Base-by-base conservation (phyloP, 306 rosid genomes). In the Corylus americana region DNA sequence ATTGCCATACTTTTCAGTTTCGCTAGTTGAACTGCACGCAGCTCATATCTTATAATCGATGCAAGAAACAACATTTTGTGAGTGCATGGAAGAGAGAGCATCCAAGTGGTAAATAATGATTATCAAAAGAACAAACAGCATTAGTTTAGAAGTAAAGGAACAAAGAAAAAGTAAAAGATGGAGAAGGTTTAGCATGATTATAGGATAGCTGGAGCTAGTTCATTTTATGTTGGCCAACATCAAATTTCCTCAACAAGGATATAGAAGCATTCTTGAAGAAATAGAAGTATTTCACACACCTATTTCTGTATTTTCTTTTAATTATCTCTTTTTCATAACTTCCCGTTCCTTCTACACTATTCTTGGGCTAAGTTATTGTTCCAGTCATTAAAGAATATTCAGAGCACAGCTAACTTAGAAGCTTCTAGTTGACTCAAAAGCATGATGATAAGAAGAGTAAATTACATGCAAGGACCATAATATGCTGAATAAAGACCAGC, bases 41-140 rank as follows among this genome's bases (percentile, higher is more conserved):
- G 90, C 87, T 94, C 98, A 12, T 92, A 94, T 85, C 97, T 94
- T 90, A 79, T 81, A 70, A 58, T 17, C 71, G 55, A 71, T 75
- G 54, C 72, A 64, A 55, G 37, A 78, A 16, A 50, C 72, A 64
- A 67, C 20, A 79, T 78, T 75, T 74, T 62, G 68, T 54, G 29
- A 58, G 54, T 51, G 45, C 37, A 22, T 22, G 25, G 44, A 31
- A 76, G 5, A 27, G 45, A 53, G 29, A 22, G 61, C 59, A 47
- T 25, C 7, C 11, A 71, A 50, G 70, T 71, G 54, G 13, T 49
- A 25, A 50, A 71, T 18, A 71, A 47, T 47, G 14, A 71, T 25
- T 11, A 50, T 29, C 10, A 45, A 71, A 25, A 53, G 48, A 48
- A 13, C 61, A 3, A 25, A 27, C 45, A 22, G 4, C 3, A 31